Conservation (phyloP, 1,139 yeast species). For the Hanseniaspora uvarum region DNA sequence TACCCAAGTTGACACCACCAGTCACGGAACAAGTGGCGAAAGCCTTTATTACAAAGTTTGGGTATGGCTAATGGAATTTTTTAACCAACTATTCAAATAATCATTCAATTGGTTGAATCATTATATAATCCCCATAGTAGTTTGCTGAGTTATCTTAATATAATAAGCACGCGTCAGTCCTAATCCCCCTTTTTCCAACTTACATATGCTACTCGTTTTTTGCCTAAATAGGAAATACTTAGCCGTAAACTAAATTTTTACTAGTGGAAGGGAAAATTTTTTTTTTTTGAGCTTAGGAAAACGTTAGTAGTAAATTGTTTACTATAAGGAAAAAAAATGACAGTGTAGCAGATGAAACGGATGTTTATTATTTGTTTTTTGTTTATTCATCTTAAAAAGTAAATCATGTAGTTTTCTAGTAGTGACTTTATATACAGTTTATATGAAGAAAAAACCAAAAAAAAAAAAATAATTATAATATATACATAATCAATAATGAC, state of each 20-base stretch:
- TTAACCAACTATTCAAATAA: neutral
- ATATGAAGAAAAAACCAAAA: neutral
- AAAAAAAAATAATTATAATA: neutral
- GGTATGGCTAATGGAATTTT: constrained; percentile 5
- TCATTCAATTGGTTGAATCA: neutral
- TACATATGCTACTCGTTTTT: neutral
- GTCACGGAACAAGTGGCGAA: constrained; percentile 10
- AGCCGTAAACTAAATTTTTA: neutral
- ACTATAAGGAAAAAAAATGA: neutral
- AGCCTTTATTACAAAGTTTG: constrained; percentile 1
- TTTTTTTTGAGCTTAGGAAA: neutral
- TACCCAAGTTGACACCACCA: constrained; percentile 2
- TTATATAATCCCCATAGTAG: neutral
- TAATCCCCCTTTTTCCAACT: neutral
- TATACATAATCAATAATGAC: constrained; percentile 7
- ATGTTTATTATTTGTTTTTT: neutral
- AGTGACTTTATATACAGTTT: no score
- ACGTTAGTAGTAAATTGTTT: neutral
- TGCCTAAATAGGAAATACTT: neutral
- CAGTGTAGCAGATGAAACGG: constrained; percentile 4
- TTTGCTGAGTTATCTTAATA: neutral
- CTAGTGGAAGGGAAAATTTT: neutral
- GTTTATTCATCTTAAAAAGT: neutral
- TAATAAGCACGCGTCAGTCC: neutral
- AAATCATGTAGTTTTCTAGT: no score